These are phyloP conservation scores for Trapa incisa DNA, from an alignment of 345 rosid genomes.

Conservation along the genomic window DNA sequence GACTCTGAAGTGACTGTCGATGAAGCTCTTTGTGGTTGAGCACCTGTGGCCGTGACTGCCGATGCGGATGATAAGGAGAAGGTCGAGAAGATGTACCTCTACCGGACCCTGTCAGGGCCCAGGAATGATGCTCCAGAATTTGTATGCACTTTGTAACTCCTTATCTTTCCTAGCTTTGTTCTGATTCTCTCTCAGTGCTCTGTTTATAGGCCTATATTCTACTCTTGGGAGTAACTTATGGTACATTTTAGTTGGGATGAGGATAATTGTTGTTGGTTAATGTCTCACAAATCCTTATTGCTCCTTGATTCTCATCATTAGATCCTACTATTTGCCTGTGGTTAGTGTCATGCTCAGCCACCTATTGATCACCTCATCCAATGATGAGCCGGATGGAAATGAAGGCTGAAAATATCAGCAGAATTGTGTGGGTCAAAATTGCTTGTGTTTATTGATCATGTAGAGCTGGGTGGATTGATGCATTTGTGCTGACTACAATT, in stretches of 20 bases:
- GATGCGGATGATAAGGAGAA: constrained; percentile 26
- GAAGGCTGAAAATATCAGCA: no score
- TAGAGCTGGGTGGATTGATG: background rate
- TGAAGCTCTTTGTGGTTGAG: background rate
- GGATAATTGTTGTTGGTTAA: constrained; percentile 9
- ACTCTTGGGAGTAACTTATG: constrained; percentile 11
- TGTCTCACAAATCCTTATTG: constrained; percentile 13
- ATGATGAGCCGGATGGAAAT: no score
- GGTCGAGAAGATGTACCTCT: constrained; percentile 75
- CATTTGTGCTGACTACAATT: background rate
- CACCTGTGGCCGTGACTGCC: background rate
- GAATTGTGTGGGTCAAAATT: no score
- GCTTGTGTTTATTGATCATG: no score
- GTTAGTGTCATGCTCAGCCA: no score
- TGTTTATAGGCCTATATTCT: constrained; percentile 14
- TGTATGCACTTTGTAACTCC: constrained; percentile 55
- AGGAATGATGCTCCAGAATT: constrained; percentile 69
- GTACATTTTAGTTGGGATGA: constrained; percentile 17
- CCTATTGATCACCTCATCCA: no score
- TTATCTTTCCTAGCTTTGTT: background rate
- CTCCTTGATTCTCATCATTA: constrained; percentile 18
- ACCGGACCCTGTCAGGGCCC: constrained; percentile 63
- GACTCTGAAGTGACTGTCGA: constrained; percentile 36
- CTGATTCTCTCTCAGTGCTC: constrained; percentile 1
- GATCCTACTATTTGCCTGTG: background rate